Conservation (phyloP, 345 rosid genomes). For the Ceriops decandra region DNA sequence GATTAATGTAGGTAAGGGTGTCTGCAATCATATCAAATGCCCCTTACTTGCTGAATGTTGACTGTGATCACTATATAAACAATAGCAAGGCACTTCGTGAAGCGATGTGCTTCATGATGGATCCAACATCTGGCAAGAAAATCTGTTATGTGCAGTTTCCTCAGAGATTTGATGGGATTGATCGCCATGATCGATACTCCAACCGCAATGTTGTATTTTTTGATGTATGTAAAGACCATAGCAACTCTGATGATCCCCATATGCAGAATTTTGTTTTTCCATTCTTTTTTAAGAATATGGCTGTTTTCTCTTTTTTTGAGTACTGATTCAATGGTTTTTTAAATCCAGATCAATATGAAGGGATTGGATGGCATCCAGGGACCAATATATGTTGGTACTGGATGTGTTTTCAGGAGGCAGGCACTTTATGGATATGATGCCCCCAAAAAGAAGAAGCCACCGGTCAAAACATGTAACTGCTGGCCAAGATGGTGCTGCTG, state of each 20-base stretch:
- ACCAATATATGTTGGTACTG: constrained; percentile 91
- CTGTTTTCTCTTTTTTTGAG: neutral
- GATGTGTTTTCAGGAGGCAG: constrained; percentile 87
- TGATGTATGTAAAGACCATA: neutral
- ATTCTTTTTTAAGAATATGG: neutral
- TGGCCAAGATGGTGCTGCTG: constrained; percentile 72
- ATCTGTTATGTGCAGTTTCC: too few relatives aligned
- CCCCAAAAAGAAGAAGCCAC: constrained; percentile 67
- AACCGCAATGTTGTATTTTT: too few relatives aligned
- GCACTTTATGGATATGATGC: constrained; percentile 88
- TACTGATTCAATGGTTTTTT: constrained; percentile 4
- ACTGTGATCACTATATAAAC: constrained; percentile 68
- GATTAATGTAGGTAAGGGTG: constrained; percentile 50
- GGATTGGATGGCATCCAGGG: constrained; percentile 94
- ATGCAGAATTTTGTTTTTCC: neutral
- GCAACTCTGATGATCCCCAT: neutral
- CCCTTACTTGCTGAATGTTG: constrained; percentile 73
- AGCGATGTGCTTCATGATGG: too few relatives aligned
- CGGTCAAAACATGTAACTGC: constrained; percentile 71
- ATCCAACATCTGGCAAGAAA: too few relatives aligned
- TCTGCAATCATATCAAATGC: constrained; percentile 74
- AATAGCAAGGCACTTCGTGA: too few relatives aligned
- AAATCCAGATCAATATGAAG: constrained; percentile 84
- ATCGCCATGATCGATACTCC: too few relatives aligned
- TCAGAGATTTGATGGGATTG: too few relatives aligned